Percentiles rank a stretch among this genome's conserved stretches.
Evolutionary conservation across 306 rosid species (phyloP).

Genomic region (Argentina anserina): DNA sequence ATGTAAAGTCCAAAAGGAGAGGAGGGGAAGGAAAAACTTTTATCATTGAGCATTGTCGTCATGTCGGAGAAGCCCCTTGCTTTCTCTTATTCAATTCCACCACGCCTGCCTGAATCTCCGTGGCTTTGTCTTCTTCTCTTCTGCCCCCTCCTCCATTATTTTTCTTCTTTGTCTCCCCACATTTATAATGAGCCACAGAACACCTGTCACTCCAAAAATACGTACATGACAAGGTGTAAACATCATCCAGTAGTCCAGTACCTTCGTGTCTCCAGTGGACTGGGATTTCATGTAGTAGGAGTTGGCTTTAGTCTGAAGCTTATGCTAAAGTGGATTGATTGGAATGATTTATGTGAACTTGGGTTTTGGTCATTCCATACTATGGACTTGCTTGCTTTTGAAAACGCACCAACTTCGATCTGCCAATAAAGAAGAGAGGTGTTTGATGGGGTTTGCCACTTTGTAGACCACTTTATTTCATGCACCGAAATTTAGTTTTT

Average conservation of each 20-base stretch:
- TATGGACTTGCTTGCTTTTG: slow-evolving; percentile 31
- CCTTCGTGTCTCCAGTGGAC: slow-evolving; percentile 25
- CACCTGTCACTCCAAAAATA: slow-evolving; percentile 29
- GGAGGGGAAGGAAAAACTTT: slow-evolving; percentile 41
- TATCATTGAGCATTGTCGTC: slow-evolving; percentile 57
- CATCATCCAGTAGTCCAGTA: slow-evolving; percentile 17
- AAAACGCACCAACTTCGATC: slow-evolving; percentile 45
- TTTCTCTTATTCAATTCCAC: slow-evolving; percentile 33
- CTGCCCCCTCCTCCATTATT: neutral
- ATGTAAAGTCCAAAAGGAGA: slow-evolving; percentile 35
- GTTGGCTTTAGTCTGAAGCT: slow-evolving; percentile 21
- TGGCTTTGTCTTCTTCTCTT: slow-evolving; percentile 44
- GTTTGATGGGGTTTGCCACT: slow-evolving; percentile 27
- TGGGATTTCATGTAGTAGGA: neutral
- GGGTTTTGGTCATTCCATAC: slow-evolving; percentile 26
- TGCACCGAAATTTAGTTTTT: slow-evolving; percentile 38
- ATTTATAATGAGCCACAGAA: neutral
- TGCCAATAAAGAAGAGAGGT: neutral
- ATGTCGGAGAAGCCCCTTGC: slow-evolving; percentile 57
- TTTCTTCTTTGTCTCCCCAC: slow-evolving; percentile 18
- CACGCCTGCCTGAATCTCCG: slow-evolving; percentile 59
- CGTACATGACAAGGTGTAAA: slow-evolving; percentile 37
- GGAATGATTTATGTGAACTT: slow-evolving; percentile 24
- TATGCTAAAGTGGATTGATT: slow-evolving; percentile 10
- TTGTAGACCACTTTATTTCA: slow-evolving; percentile 46